Conservation (phyloP, 2,329 filamentous ascomycete species). For the Samsoniella hepiali region DNA sequence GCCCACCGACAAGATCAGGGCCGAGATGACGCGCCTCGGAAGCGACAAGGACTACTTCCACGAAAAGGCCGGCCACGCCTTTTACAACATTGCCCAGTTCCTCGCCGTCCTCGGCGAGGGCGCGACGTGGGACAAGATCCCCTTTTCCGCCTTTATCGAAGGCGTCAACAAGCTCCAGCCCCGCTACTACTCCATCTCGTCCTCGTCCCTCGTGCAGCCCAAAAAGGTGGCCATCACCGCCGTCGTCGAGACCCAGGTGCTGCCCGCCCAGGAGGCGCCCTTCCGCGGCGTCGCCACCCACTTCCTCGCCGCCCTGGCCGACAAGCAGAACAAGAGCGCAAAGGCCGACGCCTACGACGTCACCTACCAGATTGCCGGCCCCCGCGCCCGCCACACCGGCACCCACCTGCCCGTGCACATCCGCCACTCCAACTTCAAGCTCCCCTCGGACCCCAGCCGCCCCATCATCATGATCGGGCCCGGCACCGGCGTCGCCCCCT, state of each 20-base stretch:
- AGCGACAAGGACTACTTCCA: constrained; percentile 95
- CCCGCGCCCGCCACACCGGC: constrained; percentile 95
- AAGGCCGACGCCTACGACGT: constrained; percentile 78
- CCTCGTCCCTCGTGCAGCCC: constrained; percentile 89
- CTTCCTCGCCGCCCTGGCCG: constrained; percentile 89
- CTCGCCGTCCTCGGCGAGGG: constrained; percentile 70
- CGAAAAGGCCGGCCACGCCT: constrained; percentile 73
- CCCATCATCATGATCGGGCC: constrained; percentile 95
- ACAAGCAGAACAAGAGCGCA: constrained; percentile 90
- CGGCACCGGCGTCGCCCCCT: constrained; percentile 93
- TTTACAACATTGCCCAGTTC: constrained; percentile 86
- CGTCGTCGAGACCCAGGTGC: constrained; percentile 79
- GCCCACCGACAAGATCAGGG: constrained; percentile 78
- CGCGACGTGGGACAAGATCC: constrained; percentile 76
- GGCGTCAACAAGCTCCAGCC: constrained; percentile 92
- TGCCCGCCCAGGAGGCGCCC: constrained; percentile 72
- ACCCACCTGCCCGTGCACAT: constrained; percentile 94
- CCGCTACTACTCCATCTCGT: constrained; percentile 98
- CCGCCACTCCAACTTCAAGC: constrained; percentile 98
- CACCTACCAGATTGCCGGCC: constrained; percentile 82
- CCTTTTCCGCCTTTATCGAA: constrained; percentile 94
- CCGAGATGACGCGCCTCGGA: constrained; percentile 84
- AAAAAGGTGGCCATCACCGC: constrained; percentile 94
- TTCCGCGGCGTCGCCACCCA: constrained; percentile 97
- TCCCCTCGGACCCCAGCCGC: constrained; percentile 90